Evolutionary conservation across 139 green algal genomes (phyloP), one percentile per base, ranked within the genome.

Genomic region (Desmodesmus armatus): DNA sequence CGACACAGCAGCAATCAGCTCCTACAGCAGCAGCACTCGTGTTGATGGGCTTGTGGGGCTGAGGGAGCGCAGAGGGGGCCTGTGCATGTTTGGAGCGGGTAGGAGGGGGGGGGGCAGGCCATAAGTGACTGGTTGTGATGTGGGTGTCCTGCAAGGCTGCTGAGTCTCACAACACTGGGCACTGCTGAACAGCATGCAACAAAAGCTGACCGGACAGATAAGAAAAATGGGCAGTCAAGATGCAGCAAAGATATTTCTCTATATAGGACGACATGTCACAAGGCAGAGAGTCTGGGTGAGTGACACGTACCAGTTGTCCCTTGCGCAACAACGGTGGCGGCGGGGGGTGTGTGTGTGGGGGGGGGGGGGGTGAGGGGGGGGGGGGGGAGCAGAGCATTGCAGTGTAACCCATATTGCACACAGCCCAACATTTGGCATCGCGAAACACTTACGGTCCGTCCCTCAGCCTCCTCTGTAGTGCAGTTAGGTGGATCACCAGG

Each of bases 11-110:
- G 53, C 40, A 7, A 90, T 63, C 2, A 87, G 23, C 3, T 79
- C 76, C n/a, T 93, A 96, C 53, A 25, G 87, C 87, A 51, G 92
- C 87, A 29, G 83, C 63, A 55, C 78, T 83, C 0, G 90, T 87
- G 78, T 95, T 89, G 35, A 96, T 49, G 2, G 89, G 86, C 23
- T 89, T 89, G 74, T 90, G 84, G 3, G 55, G 66, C 17, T 67
- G 58, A 33, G 29, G 82, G 13, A 39, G 78, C 21, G 25, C 77
- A 17, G 55, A 47, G 21, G 60, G 29, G 15, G 43, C 19, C 27
- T n/a, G n/a, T n/a, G n/a, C n/a, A n/a, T n/a, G n/a, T n/a, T n/a
- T n/a, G n/a, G n/a, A n/a, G n/a, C n/a, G n/a, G n/a, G n/a, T n/a
- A n/a, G n/a, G n/a, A 4, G 29, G 13, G 39, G 65, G 35, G 44